Conservation (phyloP, 2,329 filamentous ascomycete species). For the Botryotinia convoluta region DNA sequence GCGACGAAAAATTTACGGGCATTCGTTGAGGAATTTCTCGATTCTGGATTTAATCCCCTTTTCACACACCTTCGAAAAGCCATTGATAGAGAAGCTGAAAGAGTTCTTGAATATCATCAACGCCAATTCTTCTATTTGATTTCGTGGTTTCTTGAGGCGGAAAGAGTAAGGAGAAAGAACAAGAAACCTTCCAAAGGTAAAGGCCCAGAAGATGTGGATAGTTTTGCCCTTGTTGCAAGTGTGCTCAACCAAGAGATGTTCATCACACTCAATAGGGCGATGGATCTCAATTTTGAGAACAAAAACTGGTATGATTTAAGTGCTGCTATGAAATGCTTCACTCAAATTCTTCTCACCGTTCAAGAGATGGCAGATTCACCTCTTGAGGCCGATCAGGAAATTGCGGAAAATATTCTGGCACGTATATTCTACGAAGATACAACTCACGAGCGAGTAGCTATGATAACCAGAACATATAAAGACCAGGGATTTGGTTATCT, state of each 20-base stretch:
- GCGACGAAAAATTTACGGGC: slow-evolving; percentile 74
- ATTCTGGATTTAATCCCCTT: slow-evolving; percentile 90
- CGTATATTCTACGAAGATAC: slow-evolving; percentile 98
- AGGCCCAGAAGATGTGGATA: slow-evolving; percentile 58
- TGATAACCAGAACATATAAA: slow-evolving; percentile 81
- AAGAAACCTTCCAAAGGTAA: slow-evolving; percentile 52
- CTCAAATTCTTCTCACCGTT: slow-evolving; percentile 86
- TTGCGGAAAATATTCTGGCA: slow-evolving; percentile 94
- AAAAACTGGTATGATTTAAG: slow-evolving; percentile 87
- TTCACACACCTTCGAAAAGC: slow-evolving; percentile 84
- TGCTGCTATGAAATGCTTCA: slow-evolving; percentile 89
- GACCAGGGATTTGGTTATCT: slow-evolving; percentile 93
- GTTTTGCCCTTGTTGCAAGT: slow-evolving; percentile 81
- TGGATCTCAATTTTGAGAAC: slow-evolving; percentile 74
- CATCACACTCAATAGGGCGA: slow-evolving; percentile 77
- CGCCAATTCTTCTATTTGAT: slow-evolving; percentile 91
- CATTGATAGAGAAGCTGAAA: slow-evolving; percentile 83
- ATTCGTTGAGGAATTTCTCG: slow-evolving; percentile 91
- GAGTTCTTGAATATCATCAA: slow-evolving; percentile 72
- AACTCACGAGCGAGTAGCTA: slow-evolving; percentile 82
- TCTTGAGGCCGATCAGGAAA: slow-evolving; percentile 92
- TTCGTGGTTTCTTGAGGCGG: slow-evolving; percentile 88
- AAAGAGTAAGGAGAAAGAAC: slow-evolving; percentile 66
- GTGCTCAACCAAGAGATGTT: slow-evolving; percentile 96
- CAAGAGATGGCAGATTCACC: slow-evolving; percentile 86